Evolutionary conservation across 2,329 filamentous ascomycete species (phyloP).

Genomic region (Geoglossum cookeanum): DNA sequence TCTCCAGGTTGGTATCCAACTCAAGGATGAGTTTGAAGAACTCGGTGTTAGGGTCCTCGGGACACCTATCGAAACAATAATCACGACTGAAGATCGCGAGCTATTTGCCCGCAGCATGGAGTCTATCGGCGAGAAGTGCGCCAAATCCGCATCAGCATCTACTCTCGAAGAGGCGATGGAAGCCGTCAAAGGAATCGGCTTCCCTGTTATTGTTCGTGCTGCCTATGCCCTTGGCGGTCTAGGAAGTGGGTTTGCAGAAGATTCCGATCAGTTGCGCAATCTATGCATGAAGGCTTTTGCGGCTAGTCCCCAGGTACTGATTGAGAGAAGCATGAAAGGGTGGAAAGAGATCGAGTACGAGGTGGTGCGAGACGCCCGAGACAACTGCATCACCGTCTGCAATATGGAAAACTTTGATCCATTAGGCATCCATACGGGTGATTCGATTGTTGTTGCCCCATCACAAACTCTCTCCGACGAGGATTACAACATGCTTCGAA

Average conservation of each 20-base stretch:
- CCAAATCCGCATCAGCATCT: slow-evolving; percentile 86
- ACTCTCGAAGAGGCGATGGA: slow-evolving; percentile 72
- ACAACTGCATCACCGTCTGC: slow-evolving; percentile 98
- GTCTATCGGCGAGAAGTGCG: slow-evolving; percentile 92
- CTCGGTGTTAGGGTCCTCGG: slow-evolving; percentile 89
- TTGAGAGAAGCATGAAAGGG: slow-evolving; percentile 97
- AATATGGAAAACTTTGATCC: slow-evolving; percentile 99
- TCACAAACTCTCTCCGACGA: slow-evolving; percentile 94
- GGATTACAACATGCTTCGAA: slow-evolving; percentile 98
- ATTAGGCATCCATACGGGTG: slow-evolving; percentile 91
- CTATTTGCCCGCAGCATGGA: slow-evolving; percentile 97
- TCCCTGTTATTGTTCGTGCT: slow-evolving; percentile 90
- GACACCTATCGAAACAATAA: slow-evolving; percentile 94
- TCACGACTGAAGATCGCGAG: slow-evolving; percentile 95
- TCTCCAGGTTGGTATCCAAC: slow-evolving; percentile 86
- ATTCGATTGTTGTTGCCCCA: slow-evolving; percentile 93
- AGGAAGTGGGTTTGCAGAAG: slow-evolving; percentile 85
- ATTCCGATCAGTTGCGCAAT: slow-evolving; percentile 62
- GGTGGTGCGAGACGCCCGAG: slow-evolving; percentile 81
- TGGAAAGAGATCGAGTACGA: slow-evolving; percentile 99
- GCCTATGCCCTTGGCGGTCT: slow-evolving; percentile 91
- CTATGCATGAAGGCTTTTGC: slow-evolving; percentile 92
- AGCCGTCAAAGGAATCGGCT: slow-evolving; percentile 83
- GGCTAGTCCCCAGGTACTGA: slow-evolving; percentile 84
- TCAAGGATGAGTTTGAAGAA: slow-evolving; percentile 88